Base-by-base conservation (phyloP, 192 early-diverging fungal genomes). In the Backusella tarrabulga region DNA sequence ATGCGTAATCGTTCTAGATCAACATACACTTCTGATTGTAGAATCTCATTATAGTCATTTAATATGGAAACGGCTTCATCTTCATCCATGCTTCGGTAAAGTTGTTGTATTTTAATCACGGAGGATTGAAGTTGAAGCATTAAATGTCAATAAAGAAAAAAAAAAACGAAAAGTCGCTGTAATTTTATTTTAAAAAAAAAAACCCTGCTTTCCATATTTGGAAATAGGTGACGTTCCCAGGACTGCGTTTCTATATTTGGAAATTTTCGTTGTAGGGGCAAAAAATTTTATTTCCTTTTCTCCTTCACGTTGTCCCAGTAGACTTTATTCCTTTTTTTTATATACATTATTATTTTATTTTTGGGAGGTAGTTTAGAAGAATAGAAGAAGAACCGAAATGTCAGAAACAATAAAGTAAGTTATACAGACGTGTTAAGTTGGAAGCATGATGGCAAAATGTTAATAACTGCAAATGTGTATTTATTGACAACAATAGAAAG, bases 21-120 rank as follows among this genome's bases (percentile, higher is more conserved):
- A 75, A 97, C 87, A 81, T 91, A 89, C 17, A 93, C 92, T 79
- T 95, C 94, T 11, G 94, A 88, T 76, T 93, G 89, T 60, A 94
- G 87, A 44, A 94, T 88, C 40, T 95, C 92, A 74, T 85, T 85
- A 80, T 91, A 93, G 66, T 96, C 94, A 75, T 90, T 88, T 34
- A 89, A 85, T 71, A 80, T 71, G 74, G 87, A 74, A 21, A 75
- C 35, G 1, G 77, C 81, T 46, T 82, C 76, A 67, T 82, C 76
- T 29, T 80, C 34, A 29, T 68, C 41, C 75, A 76, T 76, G 34
- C 36, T 76, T 34, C 35, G 40, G 36, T 76, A 68, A n/a, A 32
- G 67, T 68, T 32, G 34, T 38, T 68, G 32, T 68, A 35, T 35
- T 68, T 68, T 68, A 68, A 68, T 35, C 34, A 68, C 17, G 17